Percentiles rank a stretch among this genome's conserved stretches.
Evolutionary conservation across 1,139 yeast species (phyloP).

Genomic region (Magnusiomyces magnusii): DNA sequence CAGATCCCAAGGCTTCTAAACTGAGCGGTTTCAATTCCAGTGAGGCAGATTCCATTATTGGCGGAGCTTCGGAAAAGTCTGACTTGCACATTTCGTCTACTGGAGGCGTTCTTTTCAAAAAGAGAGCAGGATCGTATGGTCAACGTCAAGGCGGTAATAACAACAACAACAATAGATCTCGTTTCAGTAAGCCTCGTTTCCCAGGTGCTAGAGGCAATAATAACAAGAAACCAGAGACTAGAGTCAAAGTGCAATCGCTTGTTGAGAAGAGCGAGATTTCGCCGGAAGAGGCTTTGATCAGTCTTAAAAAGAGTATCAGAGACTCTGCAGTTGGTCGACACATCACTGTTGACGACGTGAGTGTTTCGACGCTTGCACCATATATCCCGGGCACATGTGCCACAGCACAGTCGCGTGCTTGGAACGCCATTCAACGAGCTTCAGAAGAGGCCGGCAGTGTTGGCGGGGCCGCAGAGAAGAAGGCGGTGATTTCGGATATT

Average conservation of each 20-base stretch:
- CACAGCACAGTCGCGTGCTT: constrained; percentile 11
- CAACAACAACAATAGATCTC: not conserved
- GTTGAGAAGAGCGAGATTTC: not conserved
- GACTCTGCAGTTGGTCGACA: constrained; percentile 4
- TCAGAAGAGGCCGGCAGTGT: not conserved
- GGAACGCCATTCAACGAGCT: constrained; percentile 14
- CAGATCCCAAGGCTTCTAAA: not conserved
- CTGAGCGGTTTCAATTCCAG: not conserved
- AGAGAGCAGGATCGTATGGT: not conserved
- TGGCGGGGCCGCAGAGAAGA: constrained; percentile 8
- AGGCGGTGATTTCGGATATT: constrained; percentile 12
- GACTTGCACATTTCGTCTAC: constrained; percentile 20
- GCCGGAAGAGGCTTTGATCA: constrained; percentile 13
- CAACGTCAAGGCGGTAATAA: not conserved
- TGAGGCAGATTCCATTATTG: constrained; percentile 1
- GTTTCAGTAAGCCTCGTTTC: not conserved
- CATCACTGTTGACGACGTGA: constrained; percentile 9
- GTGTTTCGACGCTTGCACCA: constrained; percentile 8
- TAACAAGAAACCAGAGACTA: not conserved
- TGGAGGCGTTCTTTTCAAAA: constrained; percentile 11
- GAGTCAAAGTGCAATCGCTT: not conserved
- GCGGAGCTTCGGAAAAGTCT: constrained; percentile 16
- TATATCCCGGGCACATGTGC: constrained; percentile 11
- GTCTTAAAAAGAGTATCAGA: constrained; percentile 6
- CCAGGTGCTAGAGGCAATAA: not conserved